Conservation (phyloP, 257 asterid genomes). For the Fraxinus americana region DNA sequence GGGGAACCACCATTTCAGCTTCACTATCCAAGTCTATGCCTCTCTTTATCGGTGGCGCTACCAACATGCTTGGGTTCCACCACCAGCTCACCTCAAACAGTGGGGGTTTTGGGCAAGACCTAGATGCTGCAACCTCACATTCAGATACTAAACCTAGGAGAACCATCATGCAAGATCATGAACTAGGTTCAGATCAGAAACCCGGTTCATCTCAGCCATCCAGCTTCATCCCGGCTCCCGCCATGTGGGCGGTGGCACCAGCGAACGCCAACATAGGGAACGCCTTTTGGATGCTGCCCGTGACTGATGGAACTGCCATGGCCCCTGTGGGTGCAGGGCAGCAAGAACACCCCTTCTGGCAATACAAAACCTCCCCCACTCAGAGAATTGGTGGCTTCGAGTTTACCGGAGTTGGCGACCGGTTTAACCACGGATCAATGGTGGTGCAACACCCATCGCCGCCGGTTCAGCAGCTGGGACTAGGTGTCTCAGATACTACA, state of each 20-base stretch:
- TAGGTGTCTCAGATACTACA: conserved; percentile 53
- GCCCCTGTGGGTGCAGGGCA: conserved; percentile 34
- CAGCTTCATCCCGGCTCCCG: conserved; percentile 51
- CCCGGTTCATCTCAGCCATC: conserved; percentile 46
- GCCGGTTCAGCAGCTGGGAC: conserved; percentile 52
- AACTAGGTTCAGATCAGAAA: conserved; percentile 49
- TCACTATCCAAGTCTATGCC: conserved; percentile 65
- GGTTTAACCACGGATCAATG: conserved; percentile 65
- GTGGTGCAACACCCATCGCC: conserved; percentile 48
- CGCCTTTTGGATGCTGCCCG: conserved; percentile 80
- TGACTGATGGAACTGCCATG: conserved; percentile 32
- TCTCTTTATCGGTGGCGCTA: conserved; percentile 52
- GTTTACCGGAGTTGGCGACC: conserved; percentile 44
- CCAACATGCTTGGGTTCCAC: conserved; percentile 66
- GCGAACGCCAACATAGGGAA: conserved; percentile 56
- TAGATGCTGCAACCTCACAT: conserved; percentile 45
- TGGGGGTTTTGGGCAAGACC: conserved; percentile 43
- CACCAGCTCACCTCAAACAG: conserved; percentile 47
- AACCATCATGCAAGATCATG: conserved; percentile 36
- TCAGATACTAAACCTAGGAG: conserved; percentile 35
- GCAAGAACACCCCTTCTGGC: conserved; percentile 57
- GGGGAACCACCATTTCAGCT: conserved; percentile 67
- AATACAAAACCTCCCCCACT: conserved; percentile 45
- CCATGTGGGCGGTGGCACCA: conserved; percentile 82
- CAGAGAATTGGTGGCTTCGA: conserved; percentile 61